Percentiles rank a stretch among this genome's conserved stretches.
phyloP scores from a whole-genome alignment of 202 grass and related monocot genomes.

The Carex arenaria region DNA sequence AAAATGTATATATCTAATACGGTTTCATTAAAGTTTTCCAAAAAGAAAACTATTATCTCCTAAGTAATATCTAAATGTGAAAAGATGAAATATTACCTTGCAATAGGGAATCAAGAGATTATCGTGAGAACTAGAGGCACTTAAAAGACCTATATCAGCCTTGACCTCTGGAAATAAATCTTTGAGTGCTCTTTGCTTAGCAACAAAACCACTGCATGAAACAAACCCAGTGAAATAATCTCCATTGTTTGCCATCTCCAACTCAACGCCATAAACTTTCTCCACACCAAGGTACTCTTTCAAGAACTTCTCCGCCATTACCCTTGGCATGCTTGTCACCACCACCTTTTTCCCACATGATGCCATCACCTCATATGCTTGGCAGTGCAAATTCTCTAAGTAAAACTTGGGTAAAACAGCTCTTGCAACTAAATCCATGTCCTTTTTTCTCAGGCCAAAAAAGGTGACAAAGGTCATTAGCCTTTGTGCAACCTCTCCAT shows the following conservation, averaged over 20 bases:
- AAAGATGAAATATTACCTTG: slow-evolving; percentile 43
- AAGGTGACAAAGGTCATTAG: slow-evolving; percentile 79
- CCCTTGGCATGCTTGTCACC: slow-evolving; percentile 50
- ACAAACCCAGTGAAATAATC: slow-evolving; percentile 58
- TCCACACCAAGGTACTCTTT: slow-evolving; percentile 56
- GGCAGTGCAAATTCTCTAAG: slow-evolving; percentile 51
- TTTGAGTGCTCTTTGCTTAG: slow-evolving; percentile 21
- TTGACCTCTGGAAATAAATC: slow-evolving; percentile 25
- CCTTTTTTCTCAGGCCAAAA: slow-evolving; percentile 39
- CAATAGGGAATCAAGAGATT: slow-evolving; percentile 38
- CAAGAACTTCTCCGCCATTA: slow-evolving; percentile 72
- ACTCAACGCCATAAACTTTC: slow-evolving; percentile 46
- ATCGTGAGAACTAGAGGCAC: slow-evolving; percentile 17
- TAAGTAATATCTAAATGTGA: background rate
- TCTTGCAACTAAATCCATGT: slow-evolving; percentile 55
- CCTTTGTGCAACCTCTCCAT: slow-evolving; percentile 21
- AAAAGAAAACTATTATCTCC: too few species aligned
- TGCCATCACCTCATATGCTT: slow-evolving; percentile 44
- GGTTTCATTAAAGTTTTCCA: too few species aligned
- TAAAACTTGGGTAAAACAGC: slow-evolving; percentile 83
- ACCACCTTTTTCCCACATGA: slow-evolving; percentile 37
- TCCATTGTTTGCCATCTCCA: slow-evolving; percentile 32
- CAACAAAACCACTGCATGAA: slow-evolving; percentile 12
- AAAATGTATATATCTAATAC: too few species aligned
- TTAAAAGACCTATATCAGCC: slow-evolving; percentile 47